Evolutionary conservation across 2,329 filamentous ascomycete genomes (phyloP).

Genomic region (Cercospora janseana): DNA sequence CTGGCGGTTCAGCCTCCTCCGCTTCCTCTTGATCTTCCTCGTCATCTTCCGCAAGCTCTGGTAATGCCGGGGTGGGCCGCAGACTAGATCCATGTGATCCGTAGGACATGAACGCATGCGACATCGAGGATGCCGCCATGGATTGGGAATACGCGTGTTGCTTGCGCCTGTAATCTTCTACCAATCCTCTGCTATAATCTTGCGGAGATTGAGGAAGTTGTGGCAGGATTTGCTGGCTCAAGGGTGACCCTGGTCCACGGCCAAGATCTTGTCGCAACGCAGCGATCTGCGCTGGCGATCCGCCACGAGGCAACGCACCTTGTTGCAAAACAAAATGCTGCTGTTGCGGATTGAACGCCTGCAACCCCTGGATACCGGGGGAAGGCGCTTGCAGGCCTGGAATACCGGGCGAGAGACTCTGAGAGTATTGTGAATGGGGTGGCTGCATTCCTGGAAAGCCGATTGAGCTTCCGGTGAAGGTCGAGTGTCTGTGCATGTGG

Average conservation of each 20-base stretch:
- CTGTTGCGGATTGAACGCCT: conserved; percentile 38
- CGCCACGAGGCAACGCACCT: conserved; percentile 40
- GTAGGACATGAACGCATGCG: conserved; percentile 31
- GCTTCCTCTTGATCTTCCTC: conserved; percentile 53
- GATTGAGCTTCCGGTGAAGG: conserved; percentile 51
- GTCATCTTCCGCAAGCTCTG: conserved; percentile 72
- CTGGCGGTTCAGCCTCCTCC: conserved; percentile 23
- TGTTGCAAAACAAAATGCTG: conserved; percentile 23
- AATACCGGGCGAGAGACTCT: conserved; percentile 11
- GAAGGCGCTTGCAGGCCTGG: conserved; percentile 16
- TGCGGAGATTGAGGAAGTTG: conserved; percentile 32
- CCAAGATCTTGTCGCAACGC: conserved; percentile 35
- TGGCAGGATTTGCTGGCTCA: conserved; percentile 39
- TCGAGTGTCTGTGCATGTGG: conserved; percentile 70
- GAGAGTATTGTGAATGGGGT: conserved; percentile 20
- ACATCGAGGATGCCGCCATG: conserved; percentile 27
- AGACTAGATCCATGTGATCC: conserved; percentile 40
- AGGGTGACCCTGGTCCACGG: conserved; percentile 60
- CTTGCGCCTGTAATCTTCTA: conserved; percentile 50
- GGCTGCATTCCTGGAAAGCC: conserved; percentile 57
- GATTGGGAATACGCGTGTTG: conserved; percentile 44
- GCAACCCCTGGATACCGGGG: conserved; percentile 49
- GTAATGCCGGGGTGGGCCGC: conserved; percentile 52
- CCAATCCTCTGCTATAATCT: conserved; percentile 39
- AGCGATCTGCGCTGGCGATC: conserved; percentile 46